phyloP scores from a whole-genome alignment of 768 basidiomycete genomes.

The Polyporus arcularius region DNA sequence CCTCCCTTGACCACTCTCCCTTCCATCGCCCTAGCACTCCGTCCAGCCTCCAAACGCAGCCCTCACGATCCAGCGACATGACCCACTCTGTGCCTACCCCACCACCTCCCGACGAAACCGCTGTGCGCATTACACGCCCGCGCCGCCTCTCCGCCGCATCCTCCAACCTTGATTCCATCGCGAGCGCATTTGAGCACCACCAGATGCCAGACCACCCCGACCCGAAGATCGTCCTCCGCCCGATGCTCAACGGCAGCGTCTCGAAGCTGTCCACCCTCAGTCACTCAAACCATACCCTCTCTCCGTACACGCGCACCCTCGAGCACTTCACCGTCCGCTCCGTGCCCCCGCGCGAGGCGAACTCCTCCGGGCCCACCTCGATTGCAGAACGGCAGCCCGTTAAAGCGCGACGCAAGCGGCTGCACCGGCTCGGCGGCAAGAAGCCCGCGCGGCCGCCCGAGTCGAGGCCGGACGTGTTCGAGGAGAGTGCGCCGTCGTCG shows the following conservation, averaged over 20 bases:
- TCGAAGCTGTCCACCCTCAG: conserved; percentile 86
- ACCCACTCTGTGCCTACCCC: conserved; percentile 49
- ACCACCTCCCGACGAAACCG: conserved; percentile 33
- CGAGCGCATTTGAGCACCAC: conserved; percentile 35
- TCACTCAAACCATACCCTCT: conserved; percentile 90
- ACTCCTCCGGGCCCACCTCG: conserved; percentile 34
- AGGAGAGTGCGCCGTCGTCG: conserved; percentile 26
- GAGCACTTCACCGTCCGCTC: conserved; percentile 93
- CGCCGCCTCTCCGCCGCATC: conserved; percentile 38
- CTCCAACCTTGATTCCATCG: conserved; percentile 37
- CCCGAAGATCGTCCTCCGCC: conserved; percentile 64
- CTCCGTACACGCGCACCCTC: conserved; percentile 88
- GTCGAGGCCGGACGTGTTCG: background rate
- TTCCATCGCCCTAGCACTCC: conserved; percentile 45
- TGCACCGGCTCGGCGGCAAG: conserved; percentile 58
- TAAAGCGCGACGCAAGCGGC: conserved; percentile 78
- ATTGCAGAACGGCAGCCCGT: conserved; percentile 52
- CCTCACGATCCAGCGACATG: conserved; percentile 49
- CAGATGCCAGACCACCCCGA: conserved; percentile 37
- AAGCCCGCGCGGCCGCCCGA: conserved; percentile 21
- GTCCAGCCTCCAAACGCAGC: conserved; percentile 52
- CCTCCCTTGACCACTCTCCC: conserved; percentile 28
- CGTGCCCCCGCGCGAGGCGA: conserved; percentile 61
- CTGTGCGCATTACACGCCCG: conserved; percentile 22
- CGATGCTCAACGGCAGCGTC: conserved; percentile 68